phyloP scores from a whole-genome alignment of 2,329 filamentous ascomycete genomes.

The Epichloe baconii region DNA sequence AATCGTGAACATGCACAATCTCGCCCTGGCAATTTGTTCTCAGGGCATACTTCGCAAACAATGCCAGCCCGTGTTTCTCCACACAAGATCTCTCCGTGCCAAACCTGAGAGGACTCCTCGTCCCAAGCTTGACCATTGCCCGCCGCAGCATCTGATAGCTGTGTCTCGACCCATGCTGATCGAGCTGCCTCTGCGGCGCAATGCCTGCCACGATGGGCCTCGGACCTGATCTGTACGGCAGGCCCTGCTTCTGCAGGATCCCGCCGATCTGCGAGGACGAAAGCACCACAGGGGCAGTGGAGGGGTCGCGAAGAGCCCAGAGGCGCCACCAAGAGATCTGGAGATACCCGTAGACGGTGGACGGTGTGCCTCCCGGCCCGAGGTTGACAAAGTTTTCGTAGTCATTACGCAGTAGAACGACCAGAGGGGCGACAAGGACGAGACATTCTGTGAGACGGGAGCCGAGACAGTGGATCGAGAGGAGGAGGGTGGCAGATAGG shows the following conservation, averaged over 20 bases:
- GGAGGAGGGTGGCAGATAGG: slow-evolving; percentile 31
- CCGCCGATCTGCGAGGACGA: slow-evolving; percentile 38
- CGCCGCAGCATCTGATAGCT: slow-evolving; percentile 43
- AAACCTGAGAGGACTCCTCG: slow-evolving; percentile 31
- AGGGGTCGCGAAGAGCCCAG: slow-evolving; percentile 59
- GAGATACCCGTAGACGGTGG: slow-evolving; percentile 60
- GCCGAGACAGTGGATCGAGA: slow-evolving; percentile 38
- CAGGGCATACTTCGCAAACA: slow-evolving; percentile 55
- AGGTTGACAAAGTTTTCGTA: slow-evolving; percentile 65
- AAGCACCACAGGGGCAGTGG: slow-evolving; percentile 41
- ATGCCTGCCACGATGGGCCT: slow-evolving; percentile 61
- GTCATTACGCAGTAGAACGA: slow-evolving; percentile 50
- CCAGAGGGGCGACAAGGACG: slow-evolving; percentile 34
- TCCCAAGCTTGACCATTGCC: slow-evolving; percentile 38
- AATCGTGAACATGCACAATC: slow-evolving; percentile 67
- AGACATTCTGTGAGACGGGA: slow-evolving; percentile 34
- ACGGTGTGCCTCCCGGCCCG: slow-evolving; percentile 68
- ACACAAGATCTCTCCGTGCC: slow-evolving; percentile 60
- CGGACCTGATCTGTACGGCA: slow-evolving; percentile 49
- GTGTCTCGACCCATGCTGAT: slow-evolving; percentile 44
- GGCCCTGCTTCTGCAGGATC: slow-evolving; percentile 35
- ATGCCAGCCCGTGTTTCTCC: slow-evolving; percentile 67
- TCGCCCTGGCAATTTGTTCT: slow-evolving; percentile 68
- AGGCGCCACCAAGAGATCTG: slow-evolving; percentile 60
- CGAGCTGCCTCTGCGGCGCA: slow-evolving; percentile 67